phyloP scores from a whole-genome alignment of 176 grass and related monocot species.

The Carex scoparia region DNA sequence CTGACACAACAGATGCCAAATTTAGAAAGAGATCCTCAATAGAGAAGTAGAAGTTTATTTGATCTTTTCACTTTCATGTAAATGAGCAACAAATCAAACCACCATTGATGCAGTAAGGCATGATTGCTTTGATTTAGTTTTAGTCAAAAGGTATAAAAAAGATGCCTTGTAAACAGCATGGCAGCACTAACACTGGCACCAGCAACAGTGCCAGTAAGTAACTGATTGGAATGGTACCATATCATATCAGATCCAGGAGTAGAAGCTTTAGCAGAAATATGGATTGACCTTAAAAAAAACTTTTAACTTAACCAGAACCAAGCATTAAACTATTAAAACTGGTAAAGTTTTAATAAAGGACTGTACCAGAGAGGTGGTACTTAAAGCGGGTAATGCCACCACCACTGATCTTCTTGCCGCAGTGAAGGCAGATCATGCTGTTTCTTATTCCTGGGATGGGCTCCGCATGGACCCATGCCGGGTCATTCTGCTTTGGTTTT shows the following conservation, averaged over 20 bases:
- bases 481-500: slow-evolving; percentile 29
- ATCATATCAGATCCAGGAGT: background rate
- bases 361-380: slow-evolving; percentile 27
- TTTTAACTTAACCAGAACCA: background rate
- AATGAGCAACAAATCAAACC: background rate
- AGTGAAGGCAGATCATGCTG: slow-evolving; percentile 28
- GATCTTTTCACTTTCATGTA: background rate
- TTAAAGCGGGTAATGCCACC: slow-evolving; percentile 30
- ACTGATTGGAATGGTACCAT: background rate
- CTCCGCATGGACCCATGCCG: slow-evolving; percentile 20
- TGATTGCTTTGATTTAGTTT: background rate
- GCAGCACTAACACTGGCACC: background rate
- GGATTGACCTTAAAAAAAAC: background rate
- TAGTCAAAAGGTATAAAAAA: background rate
- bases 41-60: background rate
- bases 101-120: background rate
- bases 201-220: background rate
- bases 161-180: background rate
- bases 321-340: background rate
- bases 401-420: slow-evolving; percentile 27
- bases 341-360: background rate
- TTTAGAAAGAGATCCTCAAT: background rate
- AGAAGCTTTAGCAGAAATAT: background rate
- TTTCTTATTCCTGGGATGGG: slow-evolving; percentile 20
- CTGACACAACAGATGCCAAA: background rate